phyloP scores from a whole-genome alignment of 2,329 filamentous ascomycete genomes.

The Botrytis fragariae region DNA sequence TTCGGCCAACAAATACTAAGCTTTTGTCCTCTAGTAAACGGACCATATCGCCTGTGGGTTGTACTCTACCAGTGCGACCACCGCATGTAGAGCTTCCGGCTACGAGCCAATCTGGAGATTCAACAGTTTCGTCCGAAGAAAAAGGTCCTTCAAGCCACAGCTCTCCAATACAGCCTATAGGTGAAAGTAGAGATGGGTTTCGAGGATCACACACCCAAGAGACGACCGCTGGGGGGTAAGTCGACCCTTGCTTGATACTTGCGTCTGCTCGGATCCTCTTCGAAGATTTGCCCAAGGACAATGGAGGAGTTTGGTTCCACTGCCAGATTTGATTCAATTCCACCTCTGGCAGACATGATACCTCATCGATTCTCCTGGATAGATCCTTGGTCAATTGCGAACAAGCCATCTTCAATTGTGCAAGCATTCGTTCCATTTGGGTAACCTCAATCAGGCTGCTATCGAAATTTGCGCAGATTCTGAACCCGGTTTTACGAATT shows the following conservation, averaged over 20 bases:
- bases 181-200: constrained; percentile 41
- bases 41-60: constrained; percentile 58
- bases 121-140: constrained; percentile 45
- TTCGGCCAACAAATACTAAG: constrained; percentile 59
- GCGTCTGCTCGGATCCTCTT: constrained; percentile 27
- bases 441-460: constrained; percentile 38
- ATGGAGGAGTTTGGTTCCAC: constrained; percentile 42
- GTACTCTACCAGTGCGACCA: constrained; percentile 38
- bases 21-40: constrained; percentile 50
- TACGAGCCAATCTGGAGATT: constrained; percentile 46
- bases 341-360: constrained; percentile 34
- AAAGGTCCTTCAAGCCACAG: constrained; percentile 49
- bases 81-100: constrained; percentile 38
- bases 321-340: constrained; percentile 46
- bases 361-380: constrained; percentile 35
- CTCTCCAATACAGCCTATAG: constrained; percentile 43
- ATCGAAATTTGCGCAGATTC: constrained; percentile 46
- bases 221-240: constrained; percentile 40
- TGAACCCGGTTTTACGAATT: constrained; percentile 44
- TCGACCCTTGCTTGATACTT: constrained; percentile 31
- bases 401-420: constrained; percentile 37
- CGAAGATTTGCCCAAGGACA: constrained; percentile 38
- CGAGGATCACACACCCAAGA: constrained; percentile 39
- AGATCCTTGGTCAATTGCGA: constrained; percentile 31
- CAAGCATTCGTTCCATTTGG: constrained; percentile 42